Base-by-base conservation (phyloP, 768 basidiomycete genomes). In the Arthromyces matolae region DNA sequence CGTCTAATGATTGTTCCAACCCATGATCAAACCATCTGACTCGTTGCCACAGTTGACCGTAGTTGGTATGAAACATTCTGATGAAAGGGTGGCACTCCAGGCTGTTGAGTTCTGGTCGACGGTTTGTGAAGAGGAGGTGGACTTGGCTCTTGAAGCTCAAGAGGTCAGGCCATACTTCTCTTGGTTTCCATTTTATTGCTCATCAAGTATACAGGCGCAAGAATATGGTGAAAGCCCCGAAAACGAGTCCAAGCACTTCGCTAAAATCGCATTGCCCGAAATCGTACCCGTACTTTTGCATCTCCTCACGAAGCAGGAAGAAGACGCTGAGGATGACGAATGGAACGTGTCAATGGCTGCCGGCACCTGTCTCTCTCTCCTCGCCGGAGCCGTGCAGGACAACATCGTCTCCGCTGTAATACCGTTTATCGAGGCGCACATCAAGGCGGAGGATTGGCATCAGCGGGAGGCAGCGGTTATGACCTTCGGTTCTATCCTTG, bases 21-120 rank as follows among this genome's bases (percentile, higher is more conserved):
- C 57, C 48, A 45, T 42, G 12, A 24, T 34, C 52, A 34, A 39
- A 33, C 42, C 46, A 42, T 42, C 64, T 59, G 50, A 53, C 44
- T 12, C 18, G 25, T 52, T 3, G 5, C 31, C 43, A 45, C 61
- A 97, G 91, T 72, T 99, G 49, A 98, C 96, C 9, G 92, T 97
- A 18, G 83, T 96, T 64, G 96, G 96, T 31, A 99, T 99, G 96
- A 93, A 93, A 65, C 85, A 94, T 58, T 67, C 71, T 6, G 93
- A 98, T 55, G 93, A 96, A 58, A 74, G 83, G 6, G 94, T 99
- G 29, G 92, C 93, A 0, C 69, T 97, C 23, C 96, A 99, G 66
- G 96, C 96, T 19, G 86, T 99, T 43, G 96, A 99, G 63, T 99
- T 99, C 69, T 99, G 96, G 96, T 94, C 94, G 4, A 97, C 95